These are phyloP conservation scores for Jacaranda copaia DNA, from an alignment of 257 asterid species.

Conservation along the genomic window DNA sequence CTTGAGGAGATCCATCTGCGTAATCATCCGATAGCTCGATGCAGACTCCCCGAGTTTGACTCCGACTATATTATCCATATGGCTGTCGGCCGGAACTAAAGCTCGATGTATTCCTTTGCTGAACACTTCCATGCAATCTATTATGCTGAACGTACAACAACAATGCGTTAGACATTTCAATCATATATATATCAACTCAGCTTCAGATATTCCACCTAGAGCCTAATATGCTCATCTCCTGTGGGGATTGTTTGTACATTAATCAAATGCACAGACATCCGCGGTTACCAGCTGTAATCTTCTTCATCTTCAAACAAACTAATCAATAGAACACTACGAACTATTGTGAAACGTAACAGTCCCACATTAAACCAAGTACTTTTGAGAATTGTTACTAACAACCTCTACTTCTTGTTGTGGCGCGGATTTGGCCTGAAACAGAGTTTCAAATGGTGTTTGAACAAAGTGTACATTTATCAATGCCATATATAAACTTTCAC, in stretches of 20 bases:
- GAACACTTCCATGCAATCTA: constrained; percentile 92
- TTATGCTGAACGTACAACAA: constrained; percentile 45
- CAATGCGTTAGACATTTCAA: background rate
- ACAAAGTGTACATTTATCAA: too few relatives aligned
- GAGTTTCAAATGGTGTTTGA: too few relatives aligned
- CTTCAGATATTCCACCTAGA: background rate
- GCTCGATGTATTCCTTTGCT: constrained; percentile 94
- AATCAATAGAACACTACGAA: background rate
- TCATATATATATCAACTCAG: background rate
- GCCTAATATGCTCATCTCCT: background rate
- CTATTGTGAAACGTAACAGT: background rate
- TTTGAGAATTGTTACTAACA: too few relatives aligned
- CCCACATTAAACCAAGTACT: background rate
- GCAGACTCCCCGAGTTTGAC: constrained; percentile 86
- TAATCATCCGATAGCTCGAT: constrained; percentile 78
- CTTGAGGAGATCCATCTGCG: constrained; percentile 82
- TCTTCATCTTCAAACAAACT: background rate
- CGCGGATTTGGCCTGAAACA: too few relatives aligned
- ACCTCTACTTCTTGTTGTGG: background rate
- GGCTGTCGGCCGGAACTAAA: constrained; percentile 79
- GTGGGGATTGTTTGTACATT: too few relatives aligned
- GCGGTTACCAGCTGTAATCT: too few relatives aligned
- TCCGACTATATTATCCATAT: constrained; percentile 65
- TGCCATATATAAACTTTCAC: too few relatives aligned
- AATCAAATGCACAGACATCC: too few relatives aligned